Evolutionary conservation across 345 rosid species (phyloP).

Genomic region (Eucalyptus marginata): DNA sequence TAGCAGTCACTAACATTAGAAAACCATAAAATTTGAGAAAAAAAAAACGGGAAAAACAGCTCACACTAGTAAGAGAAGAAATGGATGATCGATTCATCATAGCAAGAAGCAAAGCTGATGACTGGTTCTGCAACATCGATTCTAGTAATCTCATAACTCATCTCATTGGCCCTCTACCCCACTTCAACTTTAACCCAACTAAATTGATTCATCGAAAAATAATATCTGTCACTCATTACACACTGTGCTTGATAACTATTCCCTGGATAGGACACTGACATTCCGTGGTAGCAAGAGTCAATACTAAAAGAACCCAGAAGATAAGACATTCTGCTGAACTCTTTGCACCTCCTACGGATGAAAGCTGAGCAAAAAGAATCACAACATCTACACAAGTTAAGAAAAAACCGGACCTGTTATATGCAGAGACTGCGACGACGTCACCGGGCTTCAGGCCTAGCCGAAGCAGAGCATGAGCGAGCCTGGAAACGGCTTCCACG

Average conservation of each 20-base stretch:
- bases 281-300: background rate
- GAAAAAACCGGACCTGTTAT: slow-evolving; percentile 37
- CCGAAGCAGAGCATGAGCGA: slow-evolving; percentile 32
- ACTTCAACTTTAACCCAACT: background rate
- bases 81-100: background rate
- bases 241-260: background rate
- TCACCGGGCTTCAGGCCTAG: slow-evolving; percentile 47
- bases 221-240: background rate
- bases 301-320: background rate
- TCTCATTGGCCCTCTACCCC: background rate
- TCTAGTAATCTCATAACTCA: background rate
- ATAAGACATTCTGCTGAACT: background rate
- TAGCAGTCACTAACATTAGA: slow-evolving; percentile 44
- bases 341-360: background rate
- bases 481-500: slow-evolving; percentile 26
- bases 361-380: background rate
- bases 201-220: background rate
- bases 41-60: background rate
- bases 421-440: slow-evolving; percentile 58
- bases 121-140: background rate
- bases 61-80: background rate
- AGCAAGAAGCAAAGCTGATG: background rate
- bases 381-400: background rate
- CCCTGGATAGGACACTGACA: background rate
- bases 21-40: background rate